These are phyloP conservation scores for Madurella mycetomatis DNA, from an alignment of 2,329 filamentous ascomycete species.

Conservation along the genomic window DNA sequence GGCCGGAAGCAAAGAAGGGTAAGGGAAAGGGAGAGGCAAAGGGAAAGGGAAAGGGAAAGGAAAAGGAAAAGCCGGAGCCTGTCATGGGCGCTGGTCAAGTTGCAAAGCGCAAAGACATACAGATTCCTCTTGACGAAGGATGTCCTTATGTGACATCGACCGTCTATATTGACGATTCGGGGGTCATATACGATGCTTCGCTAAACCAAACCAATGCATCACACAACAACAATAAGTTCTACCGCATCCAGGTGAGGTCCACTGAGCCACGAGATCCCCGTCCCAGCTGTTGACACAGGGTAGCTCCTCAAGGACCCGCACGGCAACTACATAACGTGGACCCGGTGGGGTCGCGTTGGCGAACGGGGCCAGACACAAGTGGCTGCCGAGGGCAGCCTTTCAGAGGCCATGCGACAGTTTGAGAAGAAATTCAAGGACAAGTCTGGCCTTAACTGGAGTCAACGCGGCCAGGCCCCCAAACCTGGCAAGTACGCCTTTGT, in stretches of 20 bases:
- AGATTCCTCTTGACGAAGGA: slow-evolving; percentile 49
- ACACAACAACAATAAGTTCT: slow-evolving; percentile 80
- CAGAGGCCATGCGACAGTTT: slow-evolving; percentile 46
- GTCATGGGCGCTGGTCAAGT: slow-evolving; percentile 33
- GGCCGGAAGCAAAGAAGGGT: slow-evolving; percentile 24
- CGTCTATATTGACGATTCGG: slow-evolving; percentile 63
- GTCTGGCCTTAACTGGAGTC: slow-evolving; percentile 52
- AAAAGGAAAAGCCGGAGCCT: slow-evolving; percentile 23
- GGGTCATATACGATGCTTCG: slow-evolving; percentile 71
- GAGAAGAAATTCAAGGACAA: slow-evolving; percentile 61
- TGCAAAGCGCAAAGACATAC: slow-evolving; percentile 41
- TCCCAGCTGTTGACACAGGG: background rate
- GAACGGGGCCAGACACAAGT: slow-evolving; percentile 48
- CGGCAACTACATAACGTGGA: slow-evolving; percentile 59
- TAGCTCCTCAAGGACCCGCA: slow-evolving; percentile 41
- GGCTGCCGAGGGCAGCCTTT: slow-evolving; percentile 40
- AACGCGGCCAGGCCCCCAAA: slow-evolving; percentile 53
- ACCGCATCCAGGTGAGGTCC: slow-evolving; percentile 59
- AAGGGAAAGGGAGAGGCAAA: slow-evolving; percentile 18
- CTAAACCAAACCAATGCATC: slow-evolving; percentile 72
- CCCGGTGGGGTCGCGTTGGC: slow-evolving; percentile 75
- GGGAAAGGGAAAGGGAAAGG: slow-evolving; percentile 10
- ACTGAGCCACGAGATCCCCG: background rate
- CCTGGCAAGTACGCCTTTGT: slow-evolving; percentile 73
- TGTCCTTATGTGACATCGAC: slow-evolving; percentile 35